These are phyloP conservation scores for Reutealis trisperma DNA, from an alignment of 345 rosid species.

Conservation along the genomic window DNA sequence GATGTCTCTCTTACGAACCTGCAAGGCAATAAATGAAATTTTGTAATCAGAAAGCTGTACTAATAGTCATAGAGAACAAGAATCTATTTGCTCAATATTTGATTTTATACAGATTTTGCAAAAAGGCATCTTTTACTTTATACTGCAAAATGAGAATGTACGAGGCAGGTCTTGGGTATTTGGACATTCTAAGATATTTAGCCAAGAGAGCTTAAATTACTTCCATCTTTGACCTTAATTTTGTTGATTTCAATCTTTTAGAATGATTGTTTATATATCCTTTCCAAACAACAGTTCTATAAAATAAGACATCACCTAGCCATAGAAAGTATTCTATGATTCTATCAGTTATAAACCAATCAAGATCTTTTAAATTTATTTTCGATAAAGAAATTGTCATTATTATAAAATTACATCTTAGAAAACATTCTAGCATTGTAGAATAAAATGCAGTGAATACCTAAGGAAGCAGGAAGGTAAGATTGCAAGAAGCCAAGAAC, in stretches of 20 bases:
- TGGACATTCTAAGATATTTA: not conserved
- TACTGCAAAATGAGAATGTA: not conserved
- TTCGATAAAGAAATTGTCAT: too few relatives aligned
- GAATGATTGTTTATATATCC: too few relatives aligned
- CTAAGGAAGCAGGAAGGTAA: not conserved
- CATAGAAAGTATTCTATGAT: not conserved
- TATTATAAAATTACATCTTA: not conserved
- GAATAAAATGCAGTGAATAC: not conserved
- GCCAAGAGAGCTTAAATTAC: not conserved
- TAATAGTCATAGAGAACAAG: not conserved
- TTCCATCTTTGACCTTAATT: not conserved
- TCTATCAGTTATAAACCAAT: not conserved
- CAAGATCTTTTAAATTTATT: too few relatives aligned
- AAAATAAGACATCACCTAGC: not conserved
- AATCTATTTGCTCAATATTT: not conserved
- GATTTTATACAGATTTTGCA: not conserved
- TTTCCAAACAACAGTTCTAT: too few relatives aligned
- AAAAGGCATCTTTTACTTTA: not conserved
- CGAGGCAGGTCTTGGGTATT: not conserved
- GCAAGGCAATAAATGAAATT: slow-evolving; percentile 20
- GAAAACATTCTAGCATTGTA: not conserved
- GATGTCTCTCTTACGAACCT: slow-evolving; percentile 79
- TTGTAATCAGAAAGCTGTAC: not conserved
- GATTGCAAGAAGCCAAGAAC: not conserved
- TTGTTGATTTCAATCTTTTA: too few relatives aligned